A percentile compares a stretch with the other conserved stretches of the same genome.
phyloP scores from a whole-genome alignment of 805 yeast species.

The Saturnispora hagleri region DNA sequence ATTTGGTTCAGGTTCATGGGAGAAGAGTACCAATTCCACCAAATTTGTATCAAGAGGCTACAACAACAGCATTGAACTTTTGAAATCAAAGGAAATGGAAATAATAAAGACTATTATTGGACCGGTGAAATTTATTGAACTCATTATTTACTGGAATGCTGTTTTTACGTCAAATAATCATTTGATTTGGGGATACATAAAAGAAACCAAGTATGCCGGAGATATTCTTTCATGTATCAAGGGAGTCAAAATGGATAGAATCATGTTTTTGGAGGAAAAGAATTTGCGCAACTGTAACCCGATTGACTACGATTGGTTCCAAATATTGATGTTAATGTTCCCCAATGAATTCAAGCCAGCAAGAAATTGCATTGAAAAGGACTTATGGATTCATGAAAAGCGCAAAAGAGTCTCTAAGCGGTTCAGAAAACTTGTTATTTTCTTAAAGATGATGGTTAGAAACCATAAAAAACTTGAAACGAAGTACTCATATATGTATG shows the following conservation, averaged over 20 bases:
- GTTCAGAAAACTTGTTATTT: slow-evolving; percentile 15
- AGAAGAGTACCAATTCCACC: slow-evolving; percentile 17
- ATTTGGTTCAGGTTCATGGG: slow-evolving; percentile 25
- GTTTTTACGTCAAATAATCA: slow-evolving; percentile 13
- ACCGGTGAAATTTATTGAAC: slow-evolving; percentile 27
- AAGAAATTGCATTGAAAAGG: not conserved
- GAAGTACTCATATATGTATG: slow-evolving; percentile 31
- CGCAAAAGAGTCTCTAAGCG: slow-evolving; percentile 16
- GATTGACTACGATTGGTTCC: slow-evolving; percentile 11
- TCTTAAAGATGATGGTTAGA: slow-evolving; percentile 19
- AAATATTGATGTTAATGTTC: slow-evolving; percentile 12
- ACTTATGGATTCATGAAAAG: not conserved
- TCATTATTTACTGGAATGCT: slow-evolving; percentile 32
- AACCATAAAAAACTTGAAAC: slow-evolving; percentile 27
- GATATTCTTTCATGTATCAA: not conserved
- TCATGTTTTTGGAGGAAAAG: slow-evolving; percentile 22
- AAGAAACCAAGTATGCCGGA: not conserved
- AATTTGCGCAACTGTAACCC: slow-evolving; percentile 16
- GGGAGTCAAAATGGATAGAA: slow-evolving; percentile 12
- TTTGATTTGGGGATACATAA: slow-evolving; percentile 20
- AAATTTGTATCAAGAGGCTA: slow-evolving; percentile 7
- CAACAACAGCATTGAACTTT: slow-evolving; percentile 30
- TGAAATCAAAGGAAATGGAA: slow-evolving; percentile 41
- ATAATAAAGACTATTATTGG: slow-evolving; percentile 34
- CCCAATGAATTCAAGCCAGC: not conserved